Conservation (phyloP, 768 basidiomycete species). For the Suillus spraguei region DNA sequence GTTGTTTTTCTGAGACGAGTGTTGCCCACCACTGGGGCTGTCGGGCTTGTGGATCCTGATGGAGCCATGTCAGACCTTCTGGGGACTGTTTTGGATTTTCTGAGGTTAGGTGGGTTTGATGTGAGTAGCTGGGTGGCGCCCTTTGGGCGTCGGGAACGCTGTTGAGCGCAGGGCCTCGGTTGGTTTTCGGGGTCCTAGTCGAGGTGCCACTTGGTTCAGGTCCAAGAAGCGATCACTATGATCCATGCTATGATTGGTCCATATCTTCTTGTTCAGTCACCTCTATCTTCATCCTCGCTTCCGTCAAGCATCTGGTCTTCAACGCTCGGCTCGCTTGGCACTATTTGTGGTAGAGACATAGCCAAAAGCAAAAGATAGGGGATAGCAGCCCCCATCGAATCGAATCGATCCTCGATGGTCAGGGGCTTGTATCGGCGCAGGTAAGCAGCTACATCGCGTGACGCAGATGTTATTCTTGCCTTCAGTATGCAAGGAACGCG, state of each 20-base stretch:
- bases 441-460: slow-evolving; percentile 78
- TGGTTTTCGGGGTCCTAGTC: too few species aligned
- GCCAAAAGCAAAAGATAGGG: slow-evolving; percentile 74
- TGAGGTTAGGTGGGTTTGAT: too few species aligned
- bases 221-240: too few species aligned
- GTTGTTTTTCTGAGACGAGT: too few species aligned
- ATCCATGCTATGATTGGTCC: slow-evolving; percentile 29
- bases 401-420: slow-evolving; percentile 77
- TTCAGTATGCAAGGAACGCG: slow-evolving; percentile 75
- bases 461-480: slow-evolving; percentile 83
- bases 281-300: slow-evolving; percentile 69
- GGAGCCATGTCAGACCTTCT: too few species aligned
- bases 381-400: slow-evolving; percentile 89
- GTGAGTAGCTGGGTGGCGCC: too few species aligned
- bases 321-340: slow-evolving; percentile 70
- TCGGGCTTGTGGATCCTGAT: too few species aligned
- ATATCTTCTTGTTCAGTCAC: slow-evolving; percentile 50
- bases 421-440: slow-evolving; percentile 76
- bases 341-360: slow-evolving; percentile 68
- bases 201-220: too few species aligned
- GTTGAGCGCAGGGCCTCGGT: too few species aligned
- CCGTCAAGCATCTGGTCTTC: slow-evolving; percentile 77
- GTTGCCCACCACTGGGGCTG: too few species aligned
- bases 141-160: too few species aligned
- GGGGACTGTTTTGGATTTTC: too few species aligned